phyloP scores from a whole-genome alignment of 2,329 filamentous ascomycete genomes.

The Thielaviopsis ethacetica region DNA sequence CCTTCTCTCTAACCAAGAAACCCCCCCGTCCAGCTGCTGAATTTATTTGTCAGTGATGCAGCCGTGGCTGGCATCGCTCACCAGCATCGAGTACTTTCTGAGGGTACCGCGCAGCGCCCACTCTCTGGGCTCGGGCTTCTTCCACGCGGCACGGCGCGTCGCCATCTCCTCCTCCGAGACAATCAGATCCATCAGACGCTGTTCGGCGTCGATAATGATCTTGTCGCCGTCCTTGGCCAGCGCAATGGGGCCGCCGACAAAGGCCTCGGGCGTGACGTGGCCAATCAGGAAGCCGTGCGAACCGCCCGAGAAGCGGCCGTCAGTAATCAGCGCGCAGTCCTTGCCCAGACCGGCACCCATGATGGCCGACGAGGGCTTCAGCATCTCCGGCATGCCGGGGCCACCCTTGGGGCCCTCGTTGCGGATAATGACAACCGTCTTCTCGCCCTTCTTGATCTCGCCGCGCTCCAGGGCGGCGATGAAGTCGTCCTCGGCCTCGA shows the following conservation, averaged over 20 bases:
- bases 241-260: constrained; percentile 71
- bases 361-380: constrained; percentile 82
- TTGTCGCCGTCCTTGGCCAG: constrained; percentile 67
- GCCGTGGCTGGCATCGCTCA: constrained; percentile 41
- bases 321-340: constrained; percentile 58
- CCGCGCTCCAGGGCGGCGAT: constrained; percentile 62
- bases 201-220: constrained; percentile 69
- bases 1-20: background rate
- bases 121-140: constrained; percentile 32
- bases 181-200: constrained; percentile 49
- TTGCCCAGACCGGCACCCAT: constrained; percentile 77
- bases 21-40: background rate
- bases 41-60: constrained; percentile 34
- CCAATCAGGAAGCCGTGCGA: constrained; percentile 78
- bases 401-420: constrained; percentile 91
- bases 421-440: constrained; percentile 78
- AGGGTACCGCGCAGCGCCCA: constrained; percentile 48
- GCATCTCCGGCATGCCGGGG: constrained; percentile 87
- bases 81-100: constrained; percentile 49
- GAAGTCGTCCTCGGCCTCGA: constrained; percentile 69
- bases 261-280: constrained; percentile 75
- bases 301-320: constrained; percentile 64
- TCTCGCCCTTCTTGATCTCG: constrained; percentile 68
- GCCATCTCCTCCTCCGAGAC: constrained; percentile 49
- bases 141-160: constrained; percentile 42